Conservation (phyloP, 768 basidiomycete species). For the Tylopilus vinaceipallidus region DNA sequence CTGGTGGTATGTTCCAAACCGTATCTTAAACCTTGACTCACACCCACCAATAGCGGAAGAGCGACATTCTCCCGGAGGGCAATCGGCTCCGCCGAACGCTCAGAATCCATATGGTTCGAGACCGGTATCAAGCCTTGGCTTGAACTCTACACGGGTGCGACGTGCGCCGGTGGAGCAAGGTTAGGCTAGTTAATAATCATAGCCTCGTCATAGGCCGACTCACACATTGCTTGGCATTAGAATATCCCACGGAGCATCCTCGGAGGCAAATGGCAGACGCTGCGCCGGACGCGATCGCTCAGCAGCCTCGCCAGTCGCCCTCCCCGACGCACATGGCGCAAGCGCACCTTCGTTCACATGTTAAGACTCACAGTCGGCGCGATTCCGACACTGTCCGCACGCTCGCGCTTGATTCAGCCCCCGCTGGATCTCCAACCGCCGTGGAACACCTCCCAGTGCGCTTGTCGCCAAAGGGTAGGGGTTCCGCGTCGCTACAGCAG, state of each 20-base stretch:
- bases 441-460: constrained; percentile 39
- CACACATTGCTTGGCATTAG: constrained; percentile 15
- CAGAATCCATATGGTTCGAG: constrained; percentile 32
- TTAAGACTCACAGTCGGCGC: constrained; percentile 56
- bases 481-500: constrained; percentile 20
- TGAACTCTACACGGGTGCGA: constrained; percentile 36
- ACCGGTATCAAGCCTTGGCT: constrained; percentile 45
- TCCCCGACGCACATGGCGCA: constrained; percentile 44
- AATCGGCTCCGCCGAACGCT: constrained; percentile 12
- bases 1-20: constrained; percentile 24
- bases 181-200: constrained; percentile 18
- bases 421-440: constrained; percentile 54
- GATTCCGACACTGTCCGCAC: constrained; percentile 77
- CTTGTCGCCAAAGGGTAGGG: constrained; percentile 31
- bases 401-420: constrained; percentile 34
- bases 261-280: constrained; percentile 16
- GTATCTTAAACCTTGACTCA: constrained; percentile 28
- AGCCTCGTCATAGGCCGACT: constrained; percentile 1
- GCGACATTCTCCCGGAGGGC: constrained; percentile 22
- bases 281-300: constrained; percentile 14
- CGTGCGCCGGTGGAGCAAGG: constrained; percentile 46
- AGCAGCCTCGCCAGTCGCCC: constrained; percentile 49
- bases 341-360: constrained; percentile 29
- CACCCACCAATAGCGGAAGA: constrained; percentile 27
- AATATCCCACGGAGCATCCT: constrained; percentile 26